Evolutionary conservation across 441 rosid species (phyloP).

Genomic region (Bruguiera hainesii): DNA sequence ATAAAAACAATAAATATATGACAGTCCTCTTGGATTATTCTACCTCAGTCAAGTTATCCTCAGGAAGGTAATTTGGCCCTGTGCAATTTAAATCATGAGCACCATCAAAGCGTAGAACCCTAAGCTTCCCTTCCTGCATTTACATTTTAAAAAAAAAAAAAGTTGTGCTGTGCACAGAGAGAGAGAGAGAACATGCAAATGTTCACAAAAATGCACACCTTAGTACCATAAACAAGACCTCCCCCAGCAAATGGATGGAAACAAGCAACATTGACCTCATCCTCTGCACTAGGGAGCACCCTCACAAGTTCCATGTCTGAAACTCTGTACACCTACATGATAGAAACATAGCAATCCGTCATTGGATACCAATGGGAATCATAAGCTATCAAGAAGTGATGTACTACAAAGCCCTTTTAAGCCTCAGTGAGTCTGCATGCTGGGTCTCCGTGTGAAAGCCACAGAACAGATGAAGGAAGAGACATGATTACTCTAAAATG

Average conservation of each 20-base stretch:
- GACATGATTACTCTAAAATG: background rate
- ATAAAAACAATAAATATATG: background rate
- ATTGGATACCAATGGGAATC: background rate
- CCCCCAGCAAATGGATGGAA: slow-evolving; percentile 86
- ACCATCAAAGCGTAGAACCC: slow-evolving; percentile 68
- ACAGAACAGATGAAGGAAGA: background rate
- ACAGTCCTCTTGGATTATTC: slow-evolving; percentile 26
- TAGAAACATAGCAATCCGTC: slow-evolving; percentile 4
- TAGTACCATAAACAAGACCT: slow-evolving; percentile 93
- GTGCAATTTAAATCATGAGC: slow-evolving; percentile 42
- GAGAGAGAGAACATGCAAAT: background rate
- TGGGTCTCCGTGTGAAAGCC: background rate
- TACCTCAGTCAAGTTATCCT: slow-evolving; percentile 73
- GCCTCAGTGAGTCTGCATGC: background rate
- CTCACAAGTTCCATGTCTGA: slow-evolving; percentile 91
- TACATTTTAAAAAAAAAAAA: slow-evolving; percentile 12
- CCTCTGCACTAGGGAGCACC: slow-evolving; percentile 89
- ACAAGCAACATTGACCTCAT: slow-evolving; percentile 93
- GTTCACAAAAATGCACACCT: slow-evolving; percentile 36
- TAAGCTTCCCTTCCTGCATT: slow-evolving; percentile 88
- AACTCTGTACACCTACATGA: slow-evolving; percentile 78
- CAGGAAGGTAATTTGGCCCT: slow-evolving; percentile 43
- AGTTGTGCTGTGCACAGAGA: slow-evolving; percentile 9
- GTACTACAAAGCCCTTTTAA: background rate
- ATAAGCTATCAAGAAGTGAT: background rate